A percentile compares a stretch with the other conserved stretches of the same genome.
Evolutionary conservation across 768 basidiomycete genomes (phyloP).

Genomic region (Candolleomyces eurysporus): DNA sequence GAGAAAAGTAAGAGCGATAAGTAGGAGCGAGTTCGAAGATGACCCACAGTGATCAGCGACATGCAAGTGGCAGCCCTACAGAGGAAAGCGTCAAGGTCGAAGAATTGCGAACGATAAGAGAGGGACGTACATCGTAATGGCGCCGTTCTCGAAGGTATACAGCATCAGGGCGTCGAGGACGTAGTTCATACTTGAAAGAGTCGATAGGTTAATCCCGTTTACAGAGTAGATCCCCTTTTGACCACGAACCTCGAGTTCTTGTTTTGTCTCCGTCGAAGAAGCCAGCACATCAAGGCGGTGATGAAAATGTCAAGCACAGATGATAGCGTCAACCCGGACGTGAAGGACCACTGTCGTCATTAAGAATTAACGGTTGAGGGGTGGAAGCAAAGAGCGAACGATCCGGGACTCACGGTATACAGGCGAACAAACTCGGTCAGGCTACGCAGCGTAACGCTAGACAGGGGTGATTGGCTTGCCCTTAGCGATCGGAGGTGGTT

Average conservation of each 20-base stretch:
- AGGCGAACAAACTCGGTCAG: not conserved
- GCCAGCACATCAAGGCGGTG: slow-evolving; percentile 40
- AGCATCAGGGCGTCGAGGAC: slow-evolving; percentile 45
- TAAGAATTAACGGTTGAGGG: not conserved
- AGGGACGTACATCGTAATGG: slow-evolving; percentile 41
- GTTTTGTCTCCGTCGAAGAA: slow-evolving; percentile 37
- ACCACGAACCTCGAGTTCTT: slow-evolving; percentile 35
- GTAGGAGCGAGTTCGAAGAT: not conserved
- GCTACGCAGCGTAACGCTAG: slow-evolving; percentile 18
- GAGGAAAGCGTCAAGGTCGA: not conserved
- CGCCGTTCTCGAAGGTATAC: slow-evolving; percentile 53
- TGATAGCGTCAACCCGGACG: slow-evolving; percentile 49
- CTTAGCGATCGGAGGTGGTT: not conserved
- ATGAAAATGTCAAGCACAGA: slow-evolving; percentile 47
- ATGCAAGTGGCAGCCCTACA: slow-evolving; percentile 41
- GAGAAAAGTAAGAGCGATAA: not conserved
- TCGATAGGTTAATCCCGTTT: not conserved
- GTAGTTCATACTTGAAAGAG: slow-evolving; percentile 36
- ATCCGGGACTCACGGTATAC: not conserved
- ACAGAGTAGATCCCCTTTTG: not conserved
- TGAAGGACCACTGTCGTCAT: slow-evolving; percentile 48
- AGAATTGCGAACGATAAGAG: not conserved
- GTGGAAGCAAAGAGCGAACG: not conserved
- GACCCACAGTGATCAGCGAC: slow-evolving; percentile 48
- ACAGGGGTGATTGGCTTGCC: slow-evolving; percentile 21